Percentiles rank a stretch among this genome's conserved stretches.
phyloP scores from a whole-genome alignment of 768 basidiomycete genomes.

The Phallus indusiatus region DNA sequence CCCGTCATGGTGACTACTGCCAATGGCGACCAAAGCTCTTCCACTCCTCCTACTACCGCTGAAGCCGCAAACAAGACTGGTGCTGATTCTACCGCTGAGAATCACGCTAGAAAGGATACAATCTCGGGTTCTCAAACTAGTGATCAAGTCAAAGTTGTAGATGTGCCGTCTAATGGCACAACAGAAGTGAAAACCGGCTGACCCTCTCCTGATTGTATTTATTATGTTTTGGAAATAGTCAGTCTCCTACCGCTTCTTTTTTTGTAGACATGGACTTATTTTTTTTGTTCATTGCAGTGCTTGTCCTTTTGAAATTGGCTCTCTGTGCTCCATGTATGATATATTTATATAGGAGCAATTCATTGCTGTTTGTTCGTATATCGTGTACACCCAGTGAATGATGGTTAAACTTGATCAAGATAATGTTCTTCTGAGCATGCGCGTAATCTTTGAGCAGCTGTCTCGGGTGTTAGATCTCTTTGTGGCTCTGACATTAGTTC shows the following conservation, averaged over 20 bases:
- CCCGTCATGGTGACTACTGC: neutral
- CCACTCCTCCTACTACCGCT: neutral
- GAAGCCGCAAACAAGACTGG: neutral
- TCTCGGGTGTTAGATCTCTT: slow-evolving; percentile 82
- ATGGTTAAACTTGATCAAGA: slow-evolving; percentile 16
- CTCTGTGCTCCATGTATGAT: neutral
- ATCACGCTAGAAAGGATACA: neutral
- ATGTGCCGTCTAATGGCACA: neutral
- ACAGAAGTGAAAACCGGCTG: neutral
- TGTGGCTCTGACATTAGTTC: slow-evolving; percentile 89
- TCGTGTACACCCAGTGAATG: neutral
- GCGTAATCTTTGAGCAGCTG: slow-evolving; percentile 64
- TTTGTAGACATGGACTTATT: neutral
- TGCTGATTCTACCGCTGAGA: neutral
- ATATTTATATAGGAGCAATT: neutral
- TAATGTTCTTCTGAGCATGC: slow-evolving; percentile 54
- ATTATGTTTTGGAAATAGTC: neutral
- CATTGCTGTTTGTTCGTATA: neutral
- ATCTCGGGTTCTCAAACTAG: slow-evolving; percentile 1
- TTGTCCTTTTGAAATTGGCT: neutral
- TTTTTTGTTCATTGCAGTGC: neutral
- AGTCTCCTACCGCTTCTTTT: neutral
- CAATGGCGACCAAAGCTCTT: neutral
- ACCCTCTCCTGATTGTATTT: neutral
- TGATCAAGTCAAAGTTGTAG: slow-evolving; percentile 2